Conservation (phyloP, 176 grass and related monocot genomes). For the Bothriochloa decipiens region DNA sequence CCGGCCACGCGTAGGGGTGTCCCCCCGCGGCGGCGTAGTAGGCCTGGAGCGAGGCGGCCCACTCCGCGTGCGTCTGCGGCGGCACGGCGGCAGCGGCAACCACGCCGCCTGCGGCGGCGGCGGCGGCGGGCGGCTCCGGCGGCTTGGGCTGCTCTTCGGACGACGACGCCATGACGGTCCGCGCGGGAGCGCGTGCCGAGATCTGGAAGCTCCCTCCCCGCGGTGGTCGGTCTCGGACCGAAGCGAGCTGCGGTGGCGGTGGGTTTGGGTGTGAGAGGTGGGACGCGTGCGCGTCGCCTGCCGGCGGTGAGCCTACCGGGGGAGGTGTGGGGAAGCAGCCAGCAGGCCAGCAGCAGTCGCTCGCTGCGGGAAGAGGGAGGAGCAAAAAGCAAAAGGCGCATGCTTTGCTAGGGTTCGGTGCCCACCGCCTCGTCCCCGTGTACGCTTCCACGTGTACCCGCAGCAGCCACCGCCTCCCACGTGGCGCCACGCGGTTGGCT, state of each 20-base stretch:
- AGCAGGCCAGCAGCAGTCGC: not conserved
- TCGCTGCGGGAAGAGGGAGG: not conserved
- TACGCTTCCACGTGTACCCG: slow-evolving; percentile 12
- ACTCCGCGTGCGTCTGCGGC: slow-evolving; percentile 54
- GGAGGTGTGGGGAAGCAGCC: slow-evolving; percentile 48
- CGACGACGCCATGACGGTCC: slow-evolving; percentile 47
- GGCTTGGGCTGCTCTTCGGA: slow-evolving; percentile 77
- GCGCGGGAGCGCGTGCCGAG: not conserved
- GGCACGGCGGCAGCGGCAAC: slow-evolving; percentile 7
- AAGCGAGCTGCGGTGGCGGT: slow-evolving; percentile 4
- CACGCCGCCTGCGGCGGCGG: not conserved
- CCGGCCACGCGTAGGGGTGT: slow-evolving; percentile 72
- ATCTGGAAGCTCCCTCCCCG: slow-evolving; percentile 3
- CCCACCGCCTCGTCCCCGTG: not conserved
- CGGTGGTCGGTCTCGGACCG: too few relatives aligned
- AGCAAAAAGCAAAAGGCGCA: slow-evolving; percentile 42
- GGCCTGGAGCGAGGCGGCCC: slow-evolving; percentile 62
- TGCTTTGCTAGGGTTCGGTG: slow-evolving; percentile 53
- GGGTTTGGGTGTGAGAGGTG: not conserved
- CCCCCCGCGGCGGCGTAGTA: slow-evolving; percentile 59
- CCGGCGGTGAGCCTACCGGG: slow-evolving; percentile 53
- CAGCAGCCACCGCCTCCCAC: not conserved
- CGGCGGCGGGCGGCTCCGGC: slow-evolving; percentile 49
- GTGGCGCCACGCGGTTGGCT: slow-evolving; percentile 37
- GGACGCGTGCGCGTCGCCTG: slow-evolving; percentile 26